Evolutionary conservation across 768 basidiomycete genomes (phyloP).

Genomic region (Russula lepida): DNA sequence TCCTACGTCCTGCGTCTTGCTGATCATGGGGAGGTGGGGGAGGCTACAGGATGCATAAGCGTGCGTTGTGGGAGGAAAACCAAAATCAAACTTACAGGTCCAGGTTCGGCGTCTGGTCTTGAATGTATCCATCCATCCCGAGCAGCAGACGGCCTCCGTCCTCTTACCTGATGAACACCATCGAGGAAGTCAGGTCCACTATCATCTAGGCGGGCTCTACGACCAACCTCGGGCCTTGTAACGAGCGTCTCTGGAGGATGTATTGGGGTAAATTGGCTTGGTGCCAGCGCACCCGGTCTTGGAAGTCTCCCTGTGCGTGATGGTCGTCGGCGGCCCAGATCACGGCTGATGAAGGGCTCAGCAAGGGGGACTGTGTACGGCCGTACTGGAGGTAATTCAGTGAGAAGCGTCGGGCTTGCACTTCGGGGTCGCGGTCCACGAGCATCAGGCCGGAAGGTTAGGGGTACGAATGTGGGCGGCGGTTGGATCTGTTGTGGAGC

Average conservation of each 20-base stretch:
- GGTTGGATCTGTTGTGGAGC: conserved; percentile 35
- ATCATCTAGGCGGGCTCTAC: background rate
- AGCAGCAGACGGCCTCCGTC: background rate
- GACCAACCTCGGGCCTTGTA: background rate
- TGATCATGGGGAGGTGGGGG: background rate
- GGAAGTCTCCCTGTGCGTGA: background rate
- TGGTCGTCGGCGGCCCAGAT: conserved; percentile 5
- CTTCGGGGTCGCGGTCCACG: conserved; percentile 33
- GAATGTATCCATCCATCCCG: background rate
- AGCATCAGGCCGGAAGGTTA: conserved; percentile 45
- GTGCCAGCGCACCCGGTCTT: background rate
- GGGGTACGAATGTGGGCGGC: conserved; percentile 47
- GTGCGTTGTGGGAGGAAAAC: too few species aligned
- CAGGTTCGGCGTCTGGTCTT: background rate
- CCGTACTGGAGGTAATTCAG: conserved; percentile 27
- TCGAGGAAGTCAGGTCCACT: background rate
- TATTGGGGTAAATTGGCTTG: background rate
- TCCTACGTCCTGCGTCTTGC: background rate
- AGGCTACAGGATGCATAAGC: conserved; percentile 2
- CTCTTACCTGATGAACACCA: background rate
- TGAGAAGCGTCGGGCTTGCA: conserved; percentile 31
- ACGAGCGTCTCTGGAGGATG: background rate
- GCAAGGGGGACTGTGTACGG: conserved; percentile 11
- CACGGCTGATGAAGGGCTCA: conserved; percentile 12
- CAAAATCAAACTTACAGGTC: background rate